phyloP scores from a whole-genome alignment of 768 basidiomycete genomes.

The Coprinopsis cinerea region DNA sequence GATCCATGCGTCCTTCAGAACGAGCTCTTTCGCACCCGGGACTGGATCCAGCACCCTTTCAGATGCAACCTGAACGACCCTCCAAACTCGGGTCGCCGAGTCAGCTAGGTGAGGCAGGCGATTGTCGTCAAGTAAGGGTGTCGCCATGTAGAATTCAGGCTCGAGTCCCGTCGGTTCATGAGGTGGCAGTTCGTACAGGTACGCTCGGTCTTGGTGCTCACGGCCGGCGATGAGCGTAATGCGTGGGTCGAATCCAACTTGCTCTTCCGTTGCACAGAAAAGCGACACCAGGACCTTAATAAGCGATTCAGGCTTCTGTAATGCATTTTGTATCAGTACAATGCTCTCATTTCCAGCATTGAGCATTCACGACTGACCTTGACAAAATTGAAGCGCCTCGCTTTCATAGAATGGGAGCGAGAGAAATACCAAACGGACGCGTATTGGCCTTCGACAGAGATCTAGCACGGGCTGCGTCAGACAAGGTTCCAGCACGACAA shows the following conservation, averaged over 20 bases:
- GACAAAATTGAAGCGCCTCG: slow-evolving; percentile 3
- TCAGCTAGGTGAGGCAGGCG: not conserved
- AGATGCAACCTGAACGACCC: not conserved
- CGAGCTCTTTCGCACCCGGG: not conserved
- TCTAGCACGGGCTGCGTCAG: not conserved
- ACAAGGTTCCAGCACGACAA: not conserved
- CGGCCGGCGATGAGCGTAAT: not conserved
- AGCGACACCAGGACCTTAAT: slow-evolving; percentile 6
- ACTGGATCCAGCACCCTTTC: not conserved
- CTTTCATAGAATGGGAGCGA: slow-evolving; percentile 8
- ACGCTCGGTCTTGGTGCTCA: not conserved
- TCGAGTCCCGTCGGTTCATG: not conserved
- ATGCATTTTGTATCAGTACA: not conserved
- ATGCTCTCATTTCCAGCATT: not conserved
- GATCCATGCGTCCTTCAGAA: not conserved
- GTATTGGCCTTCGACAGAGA: slow-evolving; percentile 4
- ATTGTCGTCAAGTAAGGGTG: not conserved
- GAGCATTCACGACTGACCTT: not conserved
- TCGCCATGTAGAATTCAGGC: not conserved
- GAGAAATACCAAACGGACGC: slow-evolving; percentile 10
- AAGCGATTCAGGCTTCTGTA: not conserved
- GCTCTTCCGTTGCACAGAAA: not conserved
- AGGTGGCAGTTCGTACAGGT: not conserved
- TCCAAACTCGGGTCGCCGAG: not conserved
- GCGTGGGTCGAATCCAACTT: not conserved